Evolutionary conservation across 768 basidiomycete species (phyloP), one percentile per base, ranked within the genome.

Genomic region (Trametes punicea): DNA sequence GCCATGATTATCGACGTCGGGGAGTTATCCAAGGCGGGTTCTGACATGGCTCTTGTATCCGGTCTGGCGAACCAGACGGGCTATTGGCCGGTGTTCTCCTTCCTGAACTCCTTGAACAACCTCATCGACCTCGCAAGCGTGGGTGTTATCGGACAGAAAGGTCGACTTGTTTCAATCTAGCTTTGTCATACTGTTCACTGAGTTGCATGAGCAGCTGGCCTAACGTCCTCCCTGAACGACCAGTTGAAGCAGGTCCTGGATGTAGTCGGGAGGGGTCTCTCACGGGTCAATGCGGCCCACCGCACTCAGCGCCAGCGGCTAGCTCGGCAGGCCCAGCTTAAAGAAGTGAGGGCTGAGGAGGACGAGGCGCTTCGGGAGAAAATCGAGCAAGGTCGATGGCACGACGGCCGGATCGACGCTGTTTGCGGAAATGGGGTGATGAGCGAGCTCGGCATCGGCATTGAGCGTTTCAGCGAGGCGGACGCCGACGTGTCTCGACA

Each of bases 121-220:
- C 72, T 98, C 54, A 82, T 98, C 58, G 96, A 98, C 67, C 78
- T 98, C n/a, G 93, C 92, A 1, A 87, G 86, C 56, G 81, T 94
- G 39, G 95, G 95, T 1, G 66, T 98, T n/a, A 97, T 97, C 62
- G 97, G 97, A 2, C 93, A 97, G 67, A 98, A 98, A 74, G 82
- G 91, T 88, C 51, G 6, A 70, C 46, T 36, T n/a, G n/a, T 6
- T 15, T 4, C 23, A 36, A 16, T 1, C 1, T 30, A 21, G 30
- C 34, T 44, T n/a, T n/a, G n/a, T 39, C 46, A n/a, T 26, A n/a
- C 38, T 46, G 4, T 25, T 44, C 21, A n/a, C 33, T 60, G 10
- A 47, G 20, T 6, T 16, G 33, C 9, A 15, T 9, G 13, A 40
- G 7, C 57, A 93, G 95, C 90, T 21, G 94, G 97, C 16, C 74